Evolutionary conservation across 208 protist genomes (phyloP), one percentile per base, ranked within the genome.

Genomic region (Tetramitus jugosus): DNA sequence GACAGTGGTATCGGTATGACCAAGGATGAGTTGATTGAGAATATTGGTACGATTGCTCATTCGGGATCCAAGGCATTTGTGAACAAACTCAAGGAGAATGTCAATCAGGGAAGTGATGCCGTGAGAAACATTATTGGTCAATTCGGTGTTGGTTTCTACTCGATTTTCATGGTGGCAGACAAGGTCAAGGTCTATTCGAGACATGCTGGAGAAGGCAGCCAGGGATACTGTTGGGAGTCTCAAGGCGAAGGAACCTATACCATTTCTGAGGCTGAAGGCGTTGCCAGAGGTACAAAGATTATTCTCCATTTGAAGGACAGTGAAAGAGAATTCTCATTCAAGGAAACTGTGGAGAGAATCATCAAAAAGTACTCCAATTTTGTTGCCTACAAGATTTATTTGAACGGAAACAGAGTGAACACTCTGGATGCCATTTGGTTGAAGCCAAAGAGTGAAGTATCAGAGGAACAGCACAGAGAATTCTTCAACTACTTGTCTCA

Each of bases 61-160:
- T 42, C 33, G 29, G 65, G 65, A 40, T 53, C 40, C 23, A 39
- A 35, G 8, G 23, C 1, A 1, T 72, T 72, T 52, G 65, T 72
- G 13, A 3, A 46, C 1, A 6, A 62, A n/a, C 23, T 53, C 13
- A 68, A 43, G 42, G 14, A 53, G 72, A 79, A 88, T 77, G 79
- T 81, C n/a, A 80, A n/a, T 33, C 23, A 17, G 0, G 31, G 91
- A 79, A 89, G 62, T 64, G 46, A 42, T 26, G 39, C 74, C 10
- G 8, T 39, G 33, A 49, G 52, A 14, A 79, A 85, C 2, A 80
- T 92, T 37, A 93, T 90, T 60, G 88, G 95, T 77, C 95, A 97
- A 89, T 98, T 98, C 83, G 96, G 96, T 83, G 95, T 98, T 49
- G 95, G 96, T 77, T 98, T 98, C 85, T 98, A 98, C 82, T 88